phyloP scores from a whole-genome alignment of 257 asterid species.

The Fraxinus pennsylvanica region DNA sequence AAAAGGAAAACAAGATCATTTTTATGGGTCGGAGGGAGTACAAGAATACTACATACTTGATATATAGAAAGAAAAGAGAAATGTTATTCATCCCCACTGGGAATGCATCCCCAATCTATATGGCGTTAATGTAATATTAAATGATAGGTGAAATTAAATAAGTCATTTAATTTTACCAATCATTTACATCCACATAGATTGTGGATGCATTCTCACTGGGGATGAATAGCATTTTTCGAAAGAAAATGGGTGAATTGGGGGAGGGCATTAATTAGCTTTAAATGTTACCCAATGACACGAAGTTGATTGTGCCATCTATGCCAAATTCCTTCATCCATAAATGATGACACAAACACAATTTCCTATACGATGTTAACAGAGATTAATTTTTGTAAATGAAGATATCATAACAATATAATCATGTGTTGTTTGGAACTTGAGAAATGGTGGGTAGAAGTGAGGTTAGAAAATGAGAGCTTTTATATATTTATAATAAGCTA shows the following conservation, averaged over 20 bases:
- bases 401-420: constrained; percentile 72
- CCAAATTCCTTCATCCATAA: constrained; percentile 46
- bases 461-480: constrained; percentile 35
- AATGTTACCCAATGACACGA: constrained; percentile 34
- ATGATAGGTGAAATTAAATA: too few relatives aligned
- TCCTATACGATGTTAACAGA: constrained; percentile 43
- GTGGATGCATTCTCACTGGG: too few relatives aligned
- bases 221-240: too few relatives aligned
- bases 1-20: too few relatives aligned
- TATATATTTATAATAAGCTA: constrained; percentile 5
- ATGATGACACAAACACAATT: constrained; percentile 34
- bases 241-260: neutral
- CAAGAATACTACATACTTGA: too few relatives aligned
- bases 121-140: too few relatives aligned
- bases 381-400: constrained; percentile 79
- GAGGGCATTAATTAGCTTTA: neutral
- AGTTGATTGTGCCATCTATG: constrained; percentile 27
- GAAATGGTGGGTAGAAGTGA: constrained; percentile 79
- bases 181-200: too few relatives aligned
- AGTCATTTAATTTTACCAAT: too few relatives aligned
- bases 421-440: constrained; percentile 64
- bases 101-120: too few relatives aligned
- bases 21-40: too few relatives aligned
- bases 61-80: neutral
- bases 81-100: too few relatives aligned